Percentiles rank a stretch among this genome's conserved stretches.
Conservation (phyloP, 2,329 filamentous ascomycete species). For the Ilyonectria robusta region DNA sequence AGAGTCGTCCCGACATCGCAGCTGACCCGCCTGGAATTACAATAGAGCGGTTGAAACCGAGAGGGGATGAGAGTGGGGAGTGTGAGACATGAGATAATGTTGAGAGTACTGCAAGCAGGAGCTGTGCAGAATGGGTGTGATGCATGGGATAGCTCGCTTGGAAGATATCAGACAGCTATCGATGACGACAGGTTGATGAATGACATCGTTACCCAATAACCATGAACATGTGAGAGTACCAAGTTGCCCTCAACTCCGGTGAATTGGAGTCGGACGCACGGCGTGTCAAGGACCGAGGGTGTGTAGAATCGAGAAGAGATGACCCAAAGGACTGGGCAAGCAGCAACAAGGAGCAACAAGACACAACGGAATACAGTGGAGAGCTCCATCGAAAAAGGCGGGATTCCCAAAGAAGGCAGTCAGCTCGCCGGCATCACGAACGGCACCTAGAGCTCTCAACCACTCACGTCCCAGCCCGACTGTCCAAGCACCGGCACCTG, state of each 20-base stretch:
- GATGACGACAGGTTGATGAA: background rate
- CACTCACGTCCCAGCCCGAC: conserved; percentile 21
- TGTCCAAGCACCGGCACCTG: conserved; percentile 16
- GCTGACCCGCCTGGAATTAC: conserved; percentile 2
- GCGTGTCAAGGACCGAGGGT: background rate
- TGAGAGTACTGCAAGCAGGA: background rate
- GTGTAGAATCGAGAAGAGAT: background rate
- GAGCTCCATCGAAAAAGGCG: conserved; percentile 29
- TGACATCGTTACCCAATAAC: conserved; percentile 1
- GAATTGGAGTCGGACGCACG: background rate
- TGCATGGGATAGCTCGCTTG: background rate
- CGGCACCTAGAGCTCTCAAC: conserved; percentile 9
- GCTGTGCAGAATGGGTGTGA: background rate
- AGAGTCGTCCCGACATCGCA: background rate
- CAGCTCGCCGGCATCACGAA: conserved; percentile 29
- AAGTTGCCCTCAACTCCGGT: background rate
- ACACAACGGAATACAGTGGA: background rate
- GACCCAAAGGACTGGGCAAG: conserved; percentile 12
- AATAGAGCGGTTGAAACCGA: conserved; percentile 9
- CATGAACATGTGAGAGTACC: background rate
- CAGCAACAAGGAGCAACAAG: background rate
- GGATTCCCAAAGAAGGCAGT: conserved; percentile 23
- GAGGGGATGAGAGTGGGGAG: background rate
- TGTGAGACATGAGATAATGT: background rate
- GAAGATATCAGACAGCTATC: background rate